Evolutionary conservation across 176 grass and related monocot species (phyloP).

Genomic region (Oryza officinalis): DNA sequence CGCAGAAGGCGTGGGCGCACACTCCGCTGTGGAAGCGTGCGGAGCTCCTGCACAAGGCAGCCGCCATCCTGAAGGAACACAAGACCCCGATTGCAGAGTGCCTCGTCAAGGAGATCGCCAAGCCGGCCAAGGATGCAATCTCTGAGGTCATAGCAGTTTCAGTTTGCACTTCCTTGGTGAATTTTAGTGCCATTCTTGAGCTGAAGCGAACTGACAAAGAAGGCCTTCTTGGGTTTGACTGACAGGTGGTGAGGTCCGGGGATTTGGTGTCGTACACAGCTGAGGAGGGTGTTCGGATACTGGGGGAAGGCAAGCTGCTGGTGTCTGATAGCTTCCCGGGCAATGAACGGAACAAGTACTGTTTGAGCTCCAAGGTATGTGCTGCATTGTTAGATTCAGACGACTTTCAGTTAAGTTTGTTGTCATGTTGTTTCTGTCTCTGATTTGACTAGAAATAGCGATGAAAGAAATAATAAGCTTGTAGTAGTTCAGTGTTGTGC

Average conservation of each 20-base stretch:
- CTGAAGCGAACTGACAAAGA: constrained; percentile 3
- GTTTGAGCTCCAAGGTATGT: constrained; percentile 90
- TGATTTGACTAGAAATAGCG: background rate
- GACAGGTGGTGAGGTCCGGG: constrained; percentile 84
- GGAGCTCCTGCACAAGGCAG: constrained; percentile 89
- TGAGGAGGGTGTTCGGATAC: constrained; percentile 89
- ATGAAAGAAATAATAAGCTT: background rate
- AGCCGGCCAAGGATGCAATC: constrained; percentile 92
- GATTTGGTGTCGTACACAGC: constrained; percentile 94
- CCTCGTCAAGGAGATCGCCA: constrained; percentile 95
- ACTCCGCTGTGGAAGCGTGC: constrained; percentile 93
- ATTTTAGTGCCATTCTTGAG: background rate
- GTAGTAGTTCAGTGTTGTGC: background rate
- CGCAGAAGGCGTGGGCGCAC: constrained; percentile 75
- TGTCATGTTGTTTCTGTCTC: background rate
- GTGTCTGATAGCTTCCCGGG: constrained; percentile 97
- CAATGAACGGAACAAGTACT: constrained; percentile 95
- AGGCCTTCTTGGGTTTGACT: constrained; percentile 9
- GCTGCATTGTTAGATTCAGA: background rate
- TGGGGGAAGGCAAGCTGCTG: constrained; percentile 87
- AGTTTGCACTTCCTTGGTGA: background rate
- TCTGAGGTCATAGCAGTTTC: constrained; percentile 56
- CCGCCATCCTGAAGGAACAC: constrained; percentile 90
- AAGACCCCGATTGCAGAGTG: constrained; percentile 78
- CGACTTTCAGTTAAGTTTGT: background rate